Percentiles rank a stretch among this genome's conserved stretches.
These are phyloP conservation scores for Phoma sp. DNA, from an alignment of 2,329 filamentous ascomycete genomes.

Conservation along the genomic window DNA sequence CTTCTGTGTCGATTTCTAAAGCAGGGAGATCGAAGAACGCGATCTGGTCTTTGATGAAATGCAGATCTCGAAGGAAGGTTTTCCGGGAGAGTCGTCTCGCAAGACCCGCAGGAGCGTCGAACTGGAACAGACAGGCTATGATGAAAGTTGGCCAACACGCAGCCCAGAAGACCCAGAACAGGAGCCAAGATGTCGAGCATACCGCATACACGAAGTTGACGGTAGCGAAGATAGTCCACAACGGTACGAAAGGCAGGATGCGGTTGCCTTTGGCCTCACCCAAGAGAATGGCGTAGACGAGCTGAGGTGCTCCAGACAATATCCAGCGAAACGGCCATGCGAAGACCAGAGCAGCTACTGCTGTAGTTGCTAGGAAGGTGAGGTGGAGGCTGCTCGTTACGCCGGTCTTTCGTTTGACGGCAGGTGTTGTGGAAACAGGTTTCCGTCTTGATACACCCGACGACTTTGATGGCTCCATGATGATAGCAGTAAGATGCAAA, in stretches of 20 bases:
- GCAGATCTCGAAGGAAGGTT: constrained; percentile 51
- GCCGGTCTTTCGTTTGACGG: constrained; percentile 6
- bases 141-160: constrained; percentile 53
- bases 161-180: constrained; percentile 53
- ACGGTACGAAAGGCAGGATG: constrained; percentile 52
- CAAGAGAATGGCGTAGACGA: constrained; percentile 46
- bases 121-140: constrained; percentile 56
- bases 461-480: constrained; percentile 7
- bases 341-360: constrained; percentile 5
- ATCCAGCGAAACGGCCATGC: constrained; percentile 45
- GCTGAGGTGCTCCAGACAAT: constrained; percentile 50
- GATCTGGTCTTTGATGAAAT: constrained; percentile 60
- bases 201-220: constrained; percentile 57
- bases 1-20: constrained; percentile 61
- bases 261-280: constrained; percentile 48
- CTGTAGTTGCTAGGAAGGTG: constrained; percentile 4
- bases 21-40: constrained; percentile 59
- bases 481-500: background rate
- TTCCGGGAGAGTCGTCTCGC: constrained; percentile 46
- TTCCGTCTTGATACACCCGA: constrained; percentile 4
- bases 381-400: constrained; percentile 7
- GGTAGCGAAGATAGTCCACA: constrained; percentile 56
- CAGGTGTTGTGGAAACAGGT: constrained; percentile 4
- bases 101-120: constrained; percentile 48
- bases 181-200: constrained; percentile 60